Conservation (phyloP, 1,139 yeast species). For the Protomyces macrosporus region DNA sequence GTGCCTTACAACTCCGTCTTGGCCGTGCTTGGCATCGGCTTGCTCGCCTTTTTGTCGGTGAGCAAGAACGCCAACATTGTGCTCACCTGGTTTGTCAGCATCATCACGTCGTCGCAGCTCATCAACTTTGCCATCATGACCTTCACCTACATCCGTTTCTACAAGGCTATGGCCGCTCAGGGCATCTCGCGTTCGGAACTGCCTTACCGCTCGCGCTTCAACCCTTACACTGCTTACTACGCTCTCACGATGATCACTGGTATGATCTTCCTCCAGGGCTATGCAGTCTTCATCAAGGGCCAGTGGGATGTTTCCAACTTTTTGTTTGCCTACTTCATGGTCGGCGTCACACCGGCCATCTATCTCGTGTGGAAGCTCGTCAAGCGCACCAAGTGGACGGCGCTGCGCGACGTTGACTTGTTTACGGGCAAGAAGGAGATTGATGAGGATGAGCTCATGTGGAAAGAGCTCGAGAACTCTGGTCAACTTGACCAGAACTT, state of each 20-base stretch:
- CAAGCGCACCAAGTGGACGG: conserved; percentile 15
- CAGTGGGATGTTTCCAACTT: conserved; percentile 59
- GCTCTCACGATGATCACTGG: conserved; percentile 47
- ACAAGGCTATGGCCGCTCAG: conserved; percentile 30
- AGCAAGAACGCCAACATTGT: conserved; percentile 62
- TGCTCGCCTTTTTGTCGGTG: conserved; percentile 61
- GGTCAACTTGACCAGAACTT: conserved; percentile 16
- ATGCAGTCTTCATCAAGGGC: conserved; percentile 48
- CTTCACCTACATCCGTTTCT: conserved; percentile 40
- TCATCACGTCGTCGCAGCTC: conserved; percentile 57
- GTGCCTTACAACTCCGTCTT: conserved; percentile 50
- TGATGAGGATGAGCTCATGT: conserved; percentile 23
- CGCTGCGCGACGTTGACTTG: conserved; percentile 11
- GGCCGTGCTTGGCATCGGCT: conserved; percentile 44
- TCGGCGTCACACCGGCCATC: conserved; percentile 51
- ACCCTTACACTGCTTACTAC: conserved; percentile 50
- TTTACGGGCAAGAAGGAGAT: conserved; percentile 24
- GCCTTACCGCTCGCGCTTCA: conserved; percentile 47
- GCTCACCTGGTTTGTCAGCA: conserved; percentile 77
- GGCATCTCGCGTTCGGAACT: conserved; percentile 29
- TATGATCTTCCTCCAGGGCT: conserved; percentile 64
- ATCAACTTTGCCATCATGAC: conserved; percentile 51
- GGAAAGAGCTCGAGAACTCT: conserved; percentile 15
- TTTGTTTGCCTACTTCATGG: conserved; percentile 37
- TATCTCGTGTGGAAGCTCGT: conserved; percentile 38